Conservation (phyloP, 2,329 filamentous ascomycete genomes). For the Tolypocladium inflatum region DNA sequence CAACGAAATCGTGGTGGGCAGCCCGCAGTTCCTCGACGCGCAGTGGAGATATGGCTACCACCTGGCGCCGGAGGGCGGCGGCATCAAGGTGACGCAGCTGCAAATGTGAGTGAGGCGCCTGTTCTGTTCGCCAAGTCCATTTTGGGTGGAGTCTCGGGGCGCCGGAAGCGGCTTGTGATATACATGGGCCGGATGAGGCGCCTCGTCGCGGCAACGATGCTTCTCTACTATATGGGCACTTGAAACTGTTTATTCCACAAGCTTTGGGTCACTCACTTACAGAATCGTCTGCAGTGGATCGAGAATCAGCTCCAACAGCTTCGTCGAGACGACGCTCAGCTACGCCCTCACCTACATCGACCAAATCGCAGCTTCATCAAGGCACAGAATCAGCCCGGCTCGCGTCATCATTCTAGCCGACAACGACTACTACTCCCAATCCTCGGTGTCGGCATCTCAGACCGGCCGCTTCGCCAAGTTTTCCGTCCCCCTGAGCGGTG, state of each 20-base stretch:
- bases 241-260: neutral
- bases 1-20: conserved; percentile 73
- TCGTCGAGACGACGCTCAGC: conserved; percentile 83
- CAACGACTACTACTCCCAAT: conserved; percentile 87
- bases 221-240: neutral
- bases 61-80: conserved; percentile 60
- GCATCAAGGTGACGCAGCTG: conserved; percentile 71
- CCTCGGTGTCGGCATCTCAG: conserved; percentile 18
- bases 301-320: conserved; percentile 55
- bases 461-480: conserved; percentile 64
- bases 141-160: neutral
- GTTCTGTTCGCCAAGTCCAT: neutral
- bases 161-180: neutral
- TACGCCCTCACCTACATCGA: conserved; percentile 80
- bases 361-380: conserved; percentile 24
- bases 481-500: conserved; percentile 61
- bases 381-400: conserved; percentile 52
- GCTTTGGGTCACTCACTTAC: neutral
- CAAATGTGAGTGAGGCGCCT: conserved; percentile 53
- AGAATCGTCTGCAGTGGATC: conserved; percentile 27
- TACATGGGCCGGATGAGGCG: neutral
- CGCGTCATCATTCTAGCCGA: conserved; percentile 85
- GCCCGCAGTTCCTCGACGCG: conserved; percentile 82
- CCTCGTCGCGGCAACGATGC: too few species aligned
- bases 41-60: conserved; percentile 82